Evolutionary conservation across 208 protist species (phyloP).

Genomic region (Leishmania arabica): DNA sequence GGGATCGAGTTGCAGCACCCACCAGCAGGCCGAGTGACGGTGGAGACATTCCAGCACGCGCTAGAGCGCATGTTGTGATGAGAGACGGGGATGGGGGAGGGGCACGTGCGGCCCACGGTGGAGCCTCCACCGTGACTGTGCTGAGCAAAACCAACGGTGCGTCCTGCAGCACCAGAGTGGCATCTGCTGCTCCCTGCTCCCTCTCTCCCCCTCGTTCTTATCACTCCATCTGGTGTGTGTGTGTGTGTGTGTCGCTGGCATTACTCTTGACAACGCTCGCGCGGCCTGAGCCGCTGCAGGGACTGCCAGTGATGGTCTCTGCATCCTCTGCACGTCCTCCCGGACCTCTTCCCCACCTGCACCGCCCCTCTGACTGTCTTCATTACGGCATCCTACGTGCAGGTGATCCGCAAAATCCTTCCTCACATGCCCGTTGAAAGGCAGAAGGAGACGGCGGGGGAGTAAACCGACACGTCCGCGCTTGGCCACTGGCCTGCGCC

Average conservation of each 20-base stretch:
- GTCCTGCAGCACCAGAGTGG: not conserved
- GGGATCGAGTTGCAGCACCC: constrained; percentile 18
- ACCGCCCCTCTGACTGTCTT: not conserved
- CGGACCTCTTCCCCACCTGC: not conserved
- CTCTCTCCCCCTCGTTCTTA: not conserved
- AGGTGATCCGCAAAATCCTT: not conserved
- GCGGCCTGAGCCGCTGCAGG: not conserved
- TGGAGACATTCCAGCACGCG: constrained; percentile 37
- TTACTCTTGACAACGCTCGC: not conserved
- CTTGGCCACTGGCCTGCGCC: not conserved
- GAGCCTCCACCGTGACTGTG: not conserved
- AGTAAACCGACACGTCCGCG: not conserved
- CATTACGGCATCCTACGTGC: no score
- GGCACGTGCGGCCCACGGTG: not conserved
- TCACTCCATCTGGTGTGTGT: not conserved
- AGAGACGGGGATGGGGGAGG: not conserved
- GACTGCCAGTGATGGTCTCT: not conserved
- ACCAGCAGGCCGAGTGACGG: constrained; percentile 8
- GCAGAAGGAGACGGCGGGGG: not conserved
- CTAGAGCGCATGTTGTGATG: constrained; percentile 31
- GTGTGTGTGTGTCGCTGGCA: not conserved
- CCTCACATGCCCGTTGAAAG: not conserved
- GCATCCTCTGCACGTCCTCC: not conserved
- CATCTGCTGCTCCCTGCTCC: not conserved
- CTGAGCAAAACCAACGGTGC: not conserved